Evolutionary conservation across 176 grass and related monocot species (phyloP), one percentile per base, ranked within the genome.

Genomic region (Carex myosuroides): DNA sequence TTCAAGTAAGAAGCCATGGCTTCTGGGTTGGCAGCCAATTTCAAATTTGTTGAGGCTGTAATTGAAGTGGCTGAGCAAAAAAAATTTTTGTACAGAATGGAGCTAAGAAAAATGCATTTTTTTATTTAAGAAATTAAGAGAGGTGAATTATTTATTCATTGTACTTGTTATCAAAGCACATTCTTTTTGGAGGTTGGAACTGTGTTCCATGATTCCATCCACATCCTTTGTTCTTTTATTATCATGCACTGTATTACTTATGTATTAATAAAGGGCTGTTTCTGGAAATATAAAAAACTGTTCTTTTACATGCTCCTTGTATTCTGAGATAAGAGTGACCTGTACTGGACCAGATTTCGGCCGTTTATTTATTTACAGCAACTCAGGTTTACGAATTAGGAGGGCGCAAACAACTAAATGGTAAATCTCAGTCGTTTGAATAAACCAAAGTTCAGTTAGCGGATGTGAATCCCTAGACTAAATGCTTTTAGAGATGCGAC

Each of bases 21-120:
- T 98, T 39, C 29, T 93, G 72, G 96, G 91, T 41, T 99, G 96
- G 96, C 96, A 93, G 61, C 96, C 95, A 20, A 97, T 94, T 80
- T 94, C 92, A 37, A 97, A 92, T 86, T 92, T 95, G 83, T 83
- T 95, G 53, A 87, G 80, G 75, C 76, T 89, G 73, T 85, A 84
- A 90, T 26, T 76, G 48, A 14, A 54, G 72, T 48, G 26, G 24
- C 52, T 77, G 11, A 77, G 73, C 50, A 77, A 50, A 33, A 4
- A 57, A 77, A 50, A 33, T 2, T 57, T 56, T 48, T 78, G 73
- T 78, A 78, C 50, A 78, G 73, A 44, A 33, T 55, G 73, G 24
- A 76, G 13, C 48, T 30, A 52, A 52, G 42, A 24, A n/a, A 52
- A 26, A 20, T 24, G 46, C 26, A 1, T 24, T 12, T 48, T 22